Evolutionary conservation across 176 grass and related monocot species (phyloP), one percentile per base, ranked within the genome.

Genomic region (Musa beccarii): DNA sequence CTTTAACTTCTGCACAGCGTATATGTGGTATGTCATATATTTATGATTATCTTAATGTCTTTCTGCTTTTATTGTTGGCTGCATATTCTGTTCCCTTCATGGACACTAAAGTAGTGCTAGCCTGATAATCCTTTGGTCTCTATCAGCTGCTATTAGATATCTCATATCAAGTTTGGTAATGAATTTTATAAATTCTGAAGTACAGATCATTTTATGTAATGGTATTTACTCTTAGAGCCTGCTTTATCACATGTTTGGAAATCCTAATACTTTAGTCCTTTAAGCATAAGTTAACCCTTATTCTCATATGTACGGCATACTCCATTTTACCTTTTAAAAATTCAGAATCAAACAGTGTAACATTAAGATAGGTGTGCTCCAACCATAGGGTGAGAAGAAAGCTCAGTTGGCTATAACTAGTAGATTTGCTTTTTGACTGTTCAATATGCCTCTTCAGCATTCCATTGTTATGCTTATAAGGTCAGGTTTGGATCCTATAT

Each of bases 1-100:
- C 95, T 54, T 82, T 99, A 63, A 99, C 96, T 69, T 99, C 96
- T 80, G 96, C 96, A 43, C 96, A 99, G 79, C 90, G 88, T 54
- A 94, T 99, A 77, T 99, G 96, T 83, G 96, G 96, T 99, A 94
- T 84, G 82, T 66, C 21, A 50, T 22, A 52, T 75, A 15, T 56
- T 74, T 17, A n/a, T 74, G 52, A 11, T 77, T 71, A 10, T 78
- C 68, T 81, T 72, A 5, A 17, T 57, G 54, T 57, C 10, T 15
- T 51, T 52, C 54, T 59, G 8, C 10, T 17, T 49, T 76, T 76
- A 17, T 17, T 61, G 16, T 61, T 43, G 34, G 34, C 34, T 43
- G 34, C 34, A 43, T 6, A 6, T 43, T 43, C 34, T 43, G 34
- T 43, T 43, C 34, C 34, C 34, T 43, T 43, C 57, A 61, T 9